These are phyloP conservation scores for Tolypocladium endophyticum DNA, from an alignment of 2,329 filamentous ascomycete species.

Conservation along the genomic window DNA sequence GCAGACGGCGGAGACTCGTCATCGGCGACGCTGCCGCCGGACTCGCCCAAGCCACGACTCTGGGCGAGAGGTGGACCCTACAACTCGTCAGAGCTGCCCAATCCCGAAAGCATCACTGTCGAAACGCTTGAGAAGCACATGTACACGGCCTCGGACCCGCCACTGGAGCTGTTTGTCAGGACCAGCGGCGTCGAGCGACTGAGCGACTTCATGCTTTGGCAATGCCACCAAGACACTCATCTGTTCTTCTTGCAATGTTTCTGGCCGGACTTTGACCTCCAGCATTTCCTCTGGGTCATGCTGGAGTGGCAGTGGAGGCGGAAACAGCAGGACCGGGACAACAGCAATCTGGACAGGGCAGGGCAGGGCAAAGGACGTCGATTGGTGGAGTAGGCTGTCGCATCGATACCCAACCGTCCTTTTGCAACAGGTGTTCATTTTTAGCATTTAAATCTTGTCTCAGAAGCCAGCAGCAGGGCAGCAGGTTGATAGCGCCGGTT, in stretches of 20 bases:
- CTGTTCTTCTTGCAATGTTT: slow-evolving; percentile 86
- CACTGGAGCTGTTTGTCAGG: slow-evolving; percentile 80
- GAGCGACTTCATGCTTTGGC: slow-evolving; percentile 98
- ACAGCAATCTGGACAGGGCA: slow-evolving; percentile 26
- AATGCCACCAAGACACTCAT: slow-evolving; percentile 85
- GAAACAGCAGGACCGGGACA: slow-evolving; percentile 45
- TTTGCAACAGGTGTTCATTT: neutral
- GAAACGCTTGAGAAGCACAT: slow-evolving; percentile 77
- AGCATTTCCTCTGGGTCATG: slow-evolving; percentile 84
- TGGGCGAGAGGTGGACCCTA: slow-evolving; percentile 20
- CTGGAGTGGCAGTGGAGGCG: slow-evolving; percentile 75
- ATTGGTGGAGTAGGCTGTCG: slow-evolving; percentile 9
- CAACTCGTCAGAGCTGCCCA: slow-evolving; percentile 38
- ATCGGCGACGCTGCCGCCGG: slow-evolving; percentile 47
- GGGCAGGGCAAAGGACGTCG: slow-evolving; percentile 13
- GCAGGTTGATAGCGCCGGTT: neutral
- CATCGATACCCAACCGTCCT: slow-evolving; percentile 8
- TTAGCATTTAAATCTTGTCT: neutral
- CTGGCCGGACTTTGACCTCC: slow-evolving; percentile 94
- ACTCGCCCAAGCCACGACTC: slow-evolving; percentile 34
- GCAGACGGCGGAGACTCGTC: slow-evolving; percentile 47
- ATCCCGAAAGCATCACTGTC: slow-evolving; percentile 78
- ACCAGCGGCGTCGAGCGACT: slow-evolving; percentile 88
- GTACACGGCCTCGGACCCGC: slow-evolving; percentile 77
- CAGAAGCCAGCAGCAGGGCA: neutral